phyloP scores from a whole-genome alignment of 164 flowering plant genomes.

The Dillenia turbinata region DNA sequence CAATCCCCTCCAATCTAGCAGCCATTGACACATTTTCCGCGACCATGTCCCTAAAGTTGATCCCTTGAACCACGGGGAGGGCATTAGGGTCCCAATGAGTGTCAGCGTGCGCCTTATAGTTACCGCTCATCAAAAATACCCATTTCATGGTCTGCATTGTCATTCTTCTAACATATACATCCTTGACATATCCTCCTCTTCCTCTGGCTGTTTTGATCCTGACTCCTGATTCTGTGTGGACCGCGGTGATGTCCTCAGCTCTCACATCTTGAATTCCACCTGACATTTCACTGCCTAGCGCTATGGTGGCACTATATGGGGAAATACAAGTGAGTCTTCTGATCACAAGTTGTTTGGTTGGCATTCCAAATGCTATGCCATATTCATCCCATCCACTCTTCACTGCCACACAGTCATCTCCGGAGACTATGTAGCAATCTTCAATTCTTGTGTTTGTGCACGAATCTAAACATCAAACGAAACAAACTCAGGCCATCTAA shows the following conservation, averaged over 20 bases:
- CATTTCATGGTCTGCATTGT: slow-evolving; percentile 57
- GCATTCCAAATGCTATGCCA: slow-evolving; percentile 56
- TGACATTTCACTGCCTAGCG: slow-evolving; percentile 74
- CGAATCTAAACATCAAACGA: slow-evolving; percentile 34
- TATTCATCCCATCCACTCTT: slow-evolving; percentile 83
- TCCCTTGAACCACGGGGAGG: slow-evolving; percentile 37
- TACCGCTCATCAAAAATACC: slow-evolving; percentile 66
- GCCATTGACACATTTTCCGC: slow-evolving; percentile 70
- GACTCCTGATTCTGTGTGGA: slow-evolving; percentile 55
- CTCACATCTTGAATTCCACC: slow-evolving; percentile 61
- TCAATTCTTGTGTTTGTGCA: slow-evolving; percentile 56
- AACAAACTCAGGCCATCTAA: neutral
- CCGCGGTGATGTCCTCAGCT: slow-evolving; percentile 54
- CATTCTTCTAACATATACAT: slow-evolving; percentile 46
- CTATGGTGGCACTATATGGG: slow-evolving; percentile 58
- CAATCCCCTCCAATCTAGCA: slow-evolving; percentile 47
- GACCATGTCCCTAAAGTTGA: slow-evolving; percentile 47
- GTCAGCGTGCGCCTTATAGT: slow-evolving; percentile 55
- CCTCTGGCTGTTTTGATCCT: slow-evolving; percentile 66
- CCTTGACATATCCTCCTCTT: slow-evolving; percentile 56
- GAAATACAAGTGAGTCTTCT: slow-evolving; percentile 62
- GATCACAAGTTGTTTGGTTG: slow-evolving; percentile 51
- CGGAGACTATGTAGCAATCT: slow-evolving; percentile 71
- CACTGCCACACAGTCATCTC: slow-evolving; percentile 70
- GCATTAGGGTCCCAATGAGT: slow-evolving; percentile 53